Percentiles rank a stretch among this genome's conserved stretches.
phyloP scores from a whole-genome alignment of 2,329 filamentous ascomycete species.

The Neodidymelliopsis sp. region DNA sequence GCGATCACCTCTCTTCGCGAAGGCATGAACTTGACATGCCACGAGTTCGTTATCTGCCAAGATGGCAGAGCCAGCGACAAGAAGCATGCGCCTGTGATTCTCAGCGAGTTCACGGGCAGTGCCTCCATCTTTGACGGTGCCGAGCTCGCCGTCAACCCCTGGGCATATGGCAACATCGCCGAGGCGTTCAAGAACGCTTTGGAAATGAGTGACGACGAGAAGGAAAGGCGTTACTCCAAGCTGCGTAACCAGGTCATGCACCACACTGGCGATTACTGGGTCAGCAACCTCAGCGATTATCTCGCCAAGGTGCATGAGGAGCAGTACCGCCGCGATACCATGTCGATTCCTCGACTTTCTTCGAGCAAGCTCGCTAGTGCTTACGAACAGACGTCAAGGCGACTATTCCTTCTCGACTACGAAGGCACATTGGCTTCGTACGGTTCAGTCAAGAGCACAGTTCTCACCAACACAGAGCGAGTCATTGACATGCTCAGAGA shows the following conservation, averaged over 20 bases:
- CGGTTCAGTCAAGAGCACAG: slow-evolving; percentile 83
- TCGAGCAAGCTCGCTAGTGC: slow-evolving; percentile 68
- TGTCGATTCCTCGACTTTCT: slow-evolving; percentile 84
- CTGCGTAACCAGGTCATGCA: slow-evolving; percentile 77
- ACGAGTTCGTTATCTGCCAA: slow-evolving; percentile 93
- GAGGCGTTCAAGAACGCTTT: slow-evolving; percentile 84
- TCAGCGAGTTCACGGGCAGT: slow-evolving; percentile 95
- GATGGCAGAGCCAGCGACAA: slow-evolving; percentile 77
- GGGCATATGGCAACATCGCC: slow-evolving; percentile 90
- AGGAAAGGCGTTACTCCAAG: slow-evolving; percentile 74
- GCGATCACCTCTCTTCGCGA: slow-evolving; percentile 96
- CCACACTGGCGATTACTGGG: slow-evolving; percentile 88
- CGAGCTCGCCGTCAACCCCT: slow-evolving; percentile 89
- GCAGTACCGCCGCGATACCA: slow-evolving; percentile 83
- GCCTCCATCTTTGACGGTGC: slow-evolving; percentile 82
- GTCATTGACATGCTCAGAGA: slow-evolving; percentile 85
- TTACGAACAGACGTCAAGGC: slow-evolving; percentile 71
- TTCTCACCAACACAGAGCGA: slow-evolving; percentile 84
- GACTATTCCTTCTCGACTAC: slow-evolving; percentile 91
- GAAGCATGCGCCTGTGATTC: slow-evolving; percentile 86
- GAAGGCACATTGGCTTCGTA: slow-evolving; percentile 91
- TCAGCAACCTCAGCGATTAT: slow-evolving; percentile 74
- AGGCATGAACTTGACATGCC: slow-evolving; percentile 95
- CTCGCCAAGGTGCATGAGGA: slow-evolving; percentile 81
- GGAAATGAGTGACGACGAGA: slow-evolving; percentile 80